Conservation (phyloP, 2,329 filamentous ascomycete genomes). For the Aureobasidium pullulans region DNA sequence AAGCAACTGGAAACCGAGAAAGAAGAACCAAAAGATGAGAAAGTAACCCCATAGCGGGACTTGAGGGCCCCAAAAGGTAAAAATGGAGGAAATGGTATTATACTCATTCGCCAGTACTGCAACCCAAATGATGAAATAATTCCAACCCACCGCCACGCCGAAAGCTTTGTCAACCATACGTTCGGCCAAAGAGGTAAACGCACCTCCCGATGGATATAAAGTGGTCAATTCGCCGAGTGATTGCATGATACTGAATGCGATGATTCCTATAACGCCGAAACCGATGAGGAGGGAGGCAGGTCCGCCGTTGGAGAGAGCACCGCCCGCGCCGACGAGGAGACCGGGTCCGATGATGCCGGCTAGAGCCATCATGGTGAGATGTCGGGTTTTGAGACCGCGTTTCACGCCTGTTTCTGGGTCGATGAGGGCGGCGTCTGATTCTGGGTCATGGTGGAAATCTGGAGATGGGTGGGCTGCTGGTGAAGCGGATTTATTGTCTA, state of each 20-base stretch:
- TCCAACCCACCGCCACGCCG: constrained; percentile 62
- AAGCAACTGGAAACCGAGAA: constrained; percentile 33
- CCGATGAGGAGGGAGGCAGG: constrained; percentile 67
- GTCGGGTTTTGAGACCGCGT: constrained; percentile 60
- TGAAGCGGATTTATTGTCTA: background rate
- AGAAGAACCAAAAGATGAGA: constrained; percentile 35
- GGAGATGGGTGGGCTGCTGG: background rate
- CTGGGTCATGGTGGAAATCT: background rate
- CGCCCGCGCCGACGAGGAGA: constrained; percentile 63
- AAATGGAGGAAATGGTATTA: constrained; percentile 59
- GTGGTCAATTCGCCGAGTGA: constrained; percentile 68
- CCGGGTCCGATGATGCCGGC: constrained; percentile 58
- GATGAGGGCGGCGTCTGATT: constrained; percentile 23
- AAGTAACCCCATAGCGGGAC: constrained; percentile 36
- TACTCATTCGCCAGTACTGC: constrained; percentile 63
- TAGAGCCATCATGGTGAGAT: constrained; percentile 52
- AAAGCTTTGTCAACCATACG: constrained; percentile 66
- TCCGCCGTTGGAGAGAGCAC: constrained; percentile 60
- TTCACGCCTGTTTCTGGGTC: constrained; percentile 60
- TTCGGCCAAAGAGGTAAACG: constrained; percentile 63
- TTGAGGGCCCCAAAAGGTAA: constrained; percentile 57
- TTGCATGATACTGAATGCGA: constrained; percentile 63
- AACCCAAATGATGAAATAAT: constrained; percentile 63
- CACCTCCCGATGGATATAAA: constrained; percentile 62
- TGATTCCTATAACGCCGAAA: constrained; percentile 63